Conservation (phyloP, 257 asterid genomes). For the Leonotis leonurus region DNA sequence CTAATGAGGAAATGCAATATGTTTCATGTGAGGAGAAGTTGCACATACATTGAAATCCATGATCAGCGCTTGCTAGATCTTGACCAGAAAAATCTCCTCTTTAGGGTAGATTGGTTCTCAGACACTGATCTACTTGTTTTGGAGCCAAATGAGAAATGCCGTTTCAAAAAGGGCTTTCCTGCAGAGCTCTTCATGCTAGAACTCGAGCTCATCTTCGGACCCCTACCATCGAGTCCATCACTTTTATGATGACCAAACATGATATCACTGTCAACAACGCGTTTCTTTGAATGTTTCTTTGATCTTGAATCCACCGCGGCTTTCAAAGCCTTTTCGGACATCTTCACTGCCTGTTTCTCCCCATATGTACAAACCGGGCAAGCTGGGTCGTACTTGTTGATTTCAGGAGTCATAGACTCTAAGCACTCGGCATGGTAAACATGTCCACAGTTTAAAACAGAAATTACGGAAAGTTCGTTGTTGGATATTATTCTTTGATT, state of each 20-base stretch:
- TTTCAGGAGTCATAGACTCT: constrained; percentile 84
- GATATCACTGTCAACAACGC: constrained; percentile 49
- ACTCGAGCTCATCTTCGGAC: constrained; percentile 58
- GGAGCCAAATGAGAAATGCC: constrained; percentile 77
- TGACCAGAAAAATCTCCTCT: constrained; percentile 64
- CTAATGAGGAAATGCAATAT: background rate
- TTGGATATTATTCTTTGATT: constrained; percentile 50
- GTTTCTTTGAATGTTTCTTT: constrained; percentile 49
- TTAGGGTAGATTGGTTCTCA: constrained; percentile 43
- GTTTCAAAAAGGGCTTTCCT: constrained; percentile 63
- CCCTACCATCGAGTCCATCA: constrained; percentile 36
- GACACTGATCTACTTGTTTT: constrained; percentile 40
- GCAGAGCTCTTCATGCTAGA: constrained; percentile 58
- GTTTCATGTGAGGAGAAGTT: background rate
- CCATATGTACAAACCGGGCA: constrained; percentile 95
- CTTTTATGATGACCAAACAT: constrained; percentile 47
- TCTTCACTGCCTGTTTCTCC: constrained; percentile 65
- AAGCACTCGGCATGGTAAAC: constrained; percentile 91
- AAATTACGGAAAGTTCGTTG: constrained; percentile 76
- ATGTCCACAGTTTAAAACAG: constrained; percentile 85
- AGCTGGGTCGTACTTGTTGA: constrained; percentile 70
- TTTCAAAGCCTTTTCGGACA: constrained; percentile 77
- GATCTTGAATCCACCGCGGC: constrained; percentile 70
- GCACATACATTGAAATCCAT: constrained; percentile 28
- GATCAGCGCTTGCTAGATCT: constrained; percentile 51